phyloP scores from a whole-genome alignment of 164 flowering plant genomes.

The Vitis labrusca region DNA sequence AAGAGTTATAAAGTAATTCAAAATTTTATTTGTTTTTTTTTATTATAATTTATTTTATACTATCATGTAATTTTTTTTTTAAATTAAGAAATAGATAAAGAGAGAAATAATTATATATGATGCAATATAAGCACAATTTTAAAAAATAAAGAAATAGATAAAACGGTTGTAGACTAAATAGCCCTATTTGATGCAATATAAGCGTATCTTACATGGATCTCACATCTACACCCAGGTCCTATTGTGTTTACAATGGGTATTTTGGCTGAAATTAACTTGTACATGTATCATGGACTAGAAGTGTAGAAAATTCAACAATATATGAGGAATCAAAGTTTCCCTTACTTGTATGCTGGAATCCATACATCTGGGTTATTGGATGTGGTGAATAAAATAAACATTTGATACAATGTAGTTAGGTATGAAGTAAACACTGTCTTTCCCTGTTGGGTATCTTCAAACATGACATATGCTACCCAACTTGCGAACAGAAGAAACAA shows the following conservation, averaged over 20 bases:
- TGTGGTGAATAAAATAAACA: constrained; percentile 92
- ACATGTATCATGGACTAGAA: neutral
- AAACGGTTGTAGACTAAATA: neutral
- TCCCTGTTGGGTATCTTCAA: constrained; percentile 90
- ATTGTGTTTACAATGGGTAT: too few relatives aligned
- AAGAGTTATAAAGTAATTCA: too few relatives aligned
- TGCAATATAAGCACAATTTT: too few relatives aligned
- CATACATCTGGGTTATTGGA: constrained; percentile 98
- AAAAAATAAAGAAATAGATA: neutral
- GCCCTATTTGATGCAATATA: too few relatives aligned
- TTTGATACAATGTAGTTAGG: constrained; percentile 79
- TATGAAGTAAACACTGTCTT: constrained; percentile 64
- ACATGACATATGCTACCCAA: constrained; percentile 94
- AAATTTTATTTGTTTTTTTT: too few relatives aligned
- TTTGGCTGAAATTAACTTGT: too few relatives aligned
- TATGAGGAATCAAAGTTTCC: constrained; percentile 3
- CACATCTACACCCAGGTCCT: too few relatives aligned
- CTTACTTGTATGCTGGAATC: constrained; percentile 99
- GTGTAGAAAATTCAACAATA: neutral
- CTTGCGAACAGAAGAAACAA: constrained; percentile 84
- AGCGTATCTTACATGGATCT: too few relatives aligned
- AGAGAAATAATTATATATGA: too few relatives aligned
- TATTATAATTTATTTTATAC: too few relatives aligned
- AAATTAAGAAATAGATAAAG: too few relatives aligned
- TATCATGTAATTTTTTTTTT: too few relatives aligned